Percentiles rank a stretch among this genome's conserved stretches.
Evolutionary conservation across 1,284 basidiomycete genomes (phyloP).

Genomic region (Puccinia hordei): DNA sequence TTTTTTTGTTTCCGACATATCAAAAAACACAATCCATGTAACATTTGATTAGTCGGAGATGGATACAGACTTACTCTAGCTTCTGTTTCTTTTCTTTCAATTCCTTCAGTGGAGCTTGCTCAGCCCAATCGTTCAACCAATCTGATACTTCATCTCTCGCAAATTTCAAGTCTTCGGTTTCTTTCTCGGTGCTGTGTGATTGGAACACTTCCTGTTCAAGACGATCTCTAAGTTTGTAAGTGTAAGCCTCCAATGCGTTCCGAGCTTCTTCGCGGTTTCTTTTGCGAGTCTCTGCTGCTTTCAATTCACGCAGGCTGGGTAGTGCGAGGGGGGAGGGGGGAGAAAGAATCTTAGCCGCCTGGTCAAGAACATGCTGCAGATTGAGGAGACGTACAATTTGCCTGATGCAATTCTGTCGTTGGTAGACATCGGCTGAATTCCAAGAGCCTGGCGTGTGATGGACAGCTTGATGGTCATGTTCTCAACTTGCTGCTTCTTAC

Average conservation of each 20-base stretch:
- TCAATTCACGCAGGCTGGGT: conserved; percentile 74
- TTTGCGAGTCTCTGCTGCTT: conserved; percentile 75
- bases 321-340: background rate
- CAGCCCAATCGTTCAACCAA: conserved; percentile 86
- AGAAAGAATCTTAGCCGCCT: background rate
- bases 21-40: conserved; percentile 38
- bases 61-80: conserved; percentile 70
- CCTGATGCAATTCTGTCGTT: conserved; percentile 42
- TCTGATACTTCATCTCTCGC: conserved; percentile 71
- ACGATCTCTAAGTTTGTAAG: conserved; percentile 85
- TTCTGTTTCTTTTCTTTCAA: conserved; percentile 73
- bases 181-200: conserved; percentile 73
- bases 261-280: conserved; percentile 81
- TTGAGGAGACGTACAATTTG: conserved; percentile 40
- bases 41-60: background rate
- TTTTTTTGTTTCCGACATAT: conserved; percentile 21
- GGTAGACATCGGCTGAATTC: conserved; percentile 46
- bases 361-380: background rate
- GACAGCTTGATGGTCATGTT: conserved; percentile 37
- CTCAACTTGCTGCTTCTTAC: conserved; percentile 32
- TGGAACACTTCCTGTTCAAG: conserved; percentile 72
- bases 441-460: conserved; percentile 29
- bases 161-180: conserved; percentile 69
- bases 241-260: conserved; percentile 86
- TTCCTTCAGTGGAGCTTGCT: conserved; percentile 73